Conservation (phyloP, 192 early-diverging fungal genomes). For the Entomortierella lignicola region DNA sequence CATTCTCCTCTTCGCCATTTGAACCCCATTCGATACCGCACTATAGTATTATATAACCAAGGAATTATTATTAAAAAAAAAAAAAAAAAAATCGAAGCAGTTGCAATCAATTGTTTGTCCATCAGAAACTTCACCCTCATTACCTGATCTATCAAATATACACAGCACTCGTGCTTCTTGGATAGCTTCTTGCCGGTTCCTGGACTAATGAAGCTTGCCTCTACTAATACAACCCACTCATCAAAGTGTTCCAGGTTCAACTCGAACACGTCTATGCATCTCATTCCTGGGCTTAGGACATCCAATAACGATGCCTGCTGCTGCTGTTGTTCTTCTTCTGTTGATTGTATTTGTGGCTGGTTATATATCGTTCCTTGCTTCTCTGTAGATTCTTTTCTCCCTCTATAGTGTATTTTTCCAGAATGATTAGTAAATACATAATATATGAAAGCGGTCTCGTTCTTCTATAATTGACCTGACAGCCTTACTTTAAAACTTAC, state of each 20-base stretch:
- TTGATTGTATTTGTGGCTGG: background rate
- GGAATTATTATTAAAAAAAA: background rate
- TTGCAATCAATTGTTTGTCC: background rate
- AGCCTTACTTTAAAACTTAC: slow-evolving; percentile 2
- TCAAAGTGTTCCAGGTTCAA: slow-evolving; percentile 34
- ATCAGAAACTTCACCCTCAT: background rate
- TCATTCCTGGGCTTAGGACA: slow-evolving; percentile 26
- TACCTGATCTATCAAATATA: slow-evolving; percentile 60
- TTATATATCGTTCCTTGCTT: slow-evolving; percentile 12
- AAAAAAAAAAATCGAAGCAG: background rate
- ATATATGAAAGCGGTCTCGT: too few relatives aligned
- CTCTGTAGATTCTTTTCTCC: slow-evolving; percentile 1
- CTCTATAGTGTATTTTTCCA: background rate
- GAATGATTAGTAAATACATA: too few relatives aligned
- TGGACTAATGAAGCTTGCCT: slow-evolving; percentile 45
- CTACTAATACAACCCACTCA: slow-evolving; percentile 26
- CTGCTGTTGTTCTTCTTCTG: background rate
- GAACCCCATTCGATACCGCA: slow-evolving; percentile 18
- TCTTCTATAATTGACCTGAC: too few relatives aligned
- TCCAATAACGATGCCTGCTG: background rate
- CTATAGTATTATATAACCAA: background rate
- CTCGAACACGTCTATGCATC: slow-evolving; percentile 20
- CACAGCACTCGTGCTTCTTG: slow-evolving; percentile 52
- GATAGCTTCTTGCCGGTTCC: slow-evolving; percentile 49
- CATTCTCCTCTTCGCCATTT: background rate